Conservation (phyloP, 2,329 filamentous ascomycete species). For the Penicillium sp. region DNA sequence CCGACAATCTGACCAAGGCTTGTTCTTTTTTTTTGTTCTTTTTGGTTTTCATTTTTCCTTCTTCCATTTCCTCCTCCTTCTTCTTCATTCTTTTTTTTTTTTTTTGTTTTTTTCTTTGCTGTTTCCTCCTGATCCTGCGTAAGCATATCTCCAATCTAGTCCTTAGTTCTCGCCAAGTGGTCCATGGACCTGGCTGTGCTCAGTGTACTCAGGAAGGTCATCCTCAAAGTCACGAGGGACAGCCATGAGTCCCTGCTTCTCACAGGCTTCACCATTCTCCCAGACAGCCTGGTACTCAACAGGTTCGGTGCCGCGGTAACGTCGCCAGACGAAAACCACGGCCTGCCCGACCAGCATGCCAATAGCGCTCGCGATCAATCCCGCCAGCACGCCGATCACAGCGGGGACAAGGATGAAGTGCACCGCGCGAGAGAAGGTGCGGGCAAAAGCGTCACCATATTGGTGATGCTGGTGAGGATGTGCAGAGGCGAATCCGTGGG, state of each 20-base stretch:
- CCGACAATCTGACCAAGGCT: too few species aligned
- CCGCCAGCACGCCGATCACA: slow-evolving; percentile 46
- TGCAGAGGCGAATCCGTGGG: too few species aligned
- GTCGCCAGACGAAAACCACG: slow-evolving; percentile 46
- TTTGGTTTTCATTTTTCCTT: too few species aligned
- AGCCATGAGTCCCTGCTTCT: slow-evolving; percentile 43
- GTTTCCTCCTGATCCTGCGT: too few species aligned
- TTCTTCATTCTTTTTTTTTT: too few species aligned
- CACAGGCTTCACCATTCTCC: slow-evolving; percentile 39
- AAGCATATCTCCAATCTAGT: too few species aligned
- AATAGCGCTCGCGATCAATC: slow-evolving; percentile 44
- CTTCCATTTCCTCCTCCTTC: too few species aligned
- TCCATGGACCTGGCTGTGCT: slow-evolving; percentile 26
- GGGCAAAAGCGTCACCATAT: too few species aligned
- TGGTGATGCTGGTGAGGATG: too few species aligned
- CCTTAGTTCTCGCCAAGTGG: slow-evolving; percentile 36
- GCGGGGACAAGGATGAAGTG: slow-evolving; percentile 47
- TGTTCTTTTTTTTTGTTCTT: too few species aligned
- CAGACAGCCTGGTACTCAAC: slow-evolving; percentile 27
- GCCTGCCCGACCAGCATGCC: slow-evolving; percentile 49
- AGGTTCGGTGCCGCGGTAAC: slow-evolving; percentile 34
- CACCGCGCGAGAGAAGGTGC: too few species aligned
- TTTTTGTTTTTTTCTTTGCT: neutral
- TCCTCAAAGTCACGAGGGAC: slow-evolving; percentile 27
- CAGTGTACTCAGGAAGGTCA: slow-evolving; percentile 38